These are phyloP conservation scores for Lentinula raphanica DNA, from an alignment of 768 basidiomycete species.

Conservation along the genomic window DNA sequence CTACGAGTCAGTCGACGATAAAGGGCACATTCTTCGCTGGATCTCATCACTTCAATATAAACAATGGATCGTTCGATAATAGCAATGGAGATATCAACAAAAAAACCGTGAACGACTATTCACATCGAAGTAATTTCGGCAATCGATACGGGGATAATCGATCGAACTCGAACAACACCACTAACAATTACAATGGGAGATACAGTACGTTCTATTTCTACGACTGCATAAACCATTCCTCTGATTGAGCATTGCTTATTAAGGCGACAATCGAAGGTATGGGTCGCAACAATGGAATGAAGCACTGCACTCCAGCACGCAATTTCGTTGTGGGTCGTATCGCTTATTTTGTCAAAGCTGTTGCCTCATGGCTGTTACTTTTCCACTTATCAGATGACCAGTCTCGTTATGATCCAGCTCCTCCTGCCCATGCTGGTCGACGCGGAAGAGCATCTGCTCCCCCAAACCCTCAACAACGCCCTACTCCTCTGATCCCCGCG, in stretches of 20 bases:
- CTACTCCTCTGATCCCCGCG: neutral
- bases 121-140: neutral
- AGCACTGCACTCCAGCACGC: neutral
- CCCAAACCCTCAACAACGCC: neutral
- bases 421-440: neutral
- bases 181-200: neutral
- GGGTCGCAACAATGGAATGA: neutral
- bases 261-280: neutral
- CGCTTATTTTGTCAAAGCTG: too few relatives aligned
- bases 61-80: neutral
- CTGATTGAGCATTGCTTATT: neutral
- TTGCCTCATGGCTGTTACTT: too few relatives aligned
- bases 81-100: neutral
- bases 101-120: neutral
- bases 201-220: neutral
- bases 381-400: neutral
- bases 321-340: neutral
- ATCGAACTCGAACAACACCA: neutral
- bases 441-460: neutral
- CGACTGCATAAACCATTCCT: neutral
- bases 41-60: neutral
- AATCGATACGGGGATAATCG: neutral
- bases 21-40: neutral
- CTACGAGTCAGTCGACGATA: neutral
- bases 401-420: too few relatives aligned